Percentiles rank a stretch among this genome's conserved stretches.
Evolutionary conservation across 768 basidiomycete species (phyloP).

Genomic region (Lentinula raphanica): DNA sequence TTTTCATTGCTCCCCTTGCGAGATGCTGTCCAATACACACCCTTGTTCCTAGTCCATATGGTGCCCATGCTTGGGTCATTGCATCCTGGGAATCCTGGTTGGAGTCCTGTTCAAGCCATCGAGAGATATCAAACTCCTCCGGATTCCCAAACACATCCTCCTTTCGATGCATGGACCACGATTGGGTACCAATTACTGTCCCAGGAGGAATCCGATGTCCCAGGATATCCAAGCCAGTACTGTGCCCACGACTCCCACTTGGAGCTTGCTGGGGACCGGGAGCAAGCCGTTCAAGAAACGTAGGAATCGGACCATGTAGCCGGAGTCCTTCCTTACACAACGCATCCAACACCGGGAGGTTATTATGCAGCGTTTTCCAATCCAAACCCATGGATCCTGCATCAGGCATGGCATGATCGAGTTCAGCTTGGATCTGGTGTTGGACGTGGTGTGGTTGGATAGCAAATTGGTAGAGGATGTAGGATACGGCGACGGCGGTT

Average conservation of each 20-base stretch:
- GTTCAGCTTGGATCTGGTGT: constrained; percentile 59
- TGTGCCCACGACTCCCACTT: no score
- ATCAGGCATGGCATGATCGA: constrained; percentile 69
- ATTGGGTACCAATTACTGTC: constrained; percentile 70
- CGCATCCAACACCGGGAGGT: constrained; percentile 48
- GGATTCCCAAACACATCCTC: constrained; percentile 24
- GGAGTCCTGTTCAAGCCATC: constrained; percentile 63
- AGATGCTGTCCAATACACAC: constrained; percentile 75
- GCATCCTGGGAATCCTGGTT: constrained; percentile 22
- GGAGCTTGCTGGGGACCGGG: no score
- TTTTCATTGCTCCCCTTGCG: constrained; percentile 62
- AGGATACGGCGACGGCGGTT: constrained; percentile 65
- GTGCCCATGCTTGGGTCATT: constrained; percentile 4
- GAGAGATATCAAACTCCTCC: constrained; percentile 65
- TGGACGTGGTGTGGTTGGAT: constrained; percentile 61
- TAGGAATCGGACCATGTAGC: constrained; percentile 44
- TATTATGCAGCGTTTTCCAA: constrained; percentile 48
- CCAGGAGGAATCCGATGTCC: constrained; percentile 77
- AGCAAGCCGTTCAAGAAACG: constrained; percentile 72
- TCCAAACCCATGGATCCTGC: constrained; percentile 56
- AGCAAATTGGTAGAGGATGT: constrained; percentile 74
- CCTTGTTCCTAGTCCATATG: constrained; percentile 47
- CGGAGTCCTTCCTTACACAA: constrained; percentile 61
- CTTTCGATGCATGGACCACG: constrained; percentile 81
- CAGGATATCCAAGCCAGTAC: constrained; percentile 76